phyloP scores from a whole-genome alignment of 2,329 filamentous ascomycete species.

The Mycocentrospora acerina region DNA sequence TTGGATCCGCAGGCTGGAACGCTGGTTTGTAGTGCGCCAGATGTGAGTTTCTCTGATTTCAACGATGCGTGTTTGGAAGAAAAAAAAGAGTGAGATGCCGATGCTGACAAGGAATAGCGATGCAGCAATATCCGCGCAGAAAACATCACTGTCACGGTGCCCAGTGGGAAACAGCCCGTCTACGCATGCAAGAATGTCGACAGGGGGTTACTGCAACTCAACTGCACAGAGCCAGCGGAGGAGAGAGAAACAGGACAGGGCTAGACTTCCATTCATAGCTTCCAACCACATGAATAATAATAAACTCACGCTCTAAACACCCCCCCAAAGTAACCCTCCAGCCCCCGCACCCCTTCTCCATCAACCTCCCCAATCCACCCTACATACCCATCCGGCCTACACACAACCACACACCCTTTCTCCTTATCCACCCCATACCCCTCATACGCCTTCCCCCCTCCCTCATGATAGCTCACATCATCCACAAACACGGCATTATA shows the following conservation, averaged over 20 bases:
- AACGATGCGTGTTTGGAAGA: no score
- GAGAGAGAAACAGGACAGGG: conserved; percentile 1
- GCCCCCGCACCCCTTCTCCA: conserved; percentile 26
- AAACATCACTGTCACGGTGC: conserved; percentile 8
- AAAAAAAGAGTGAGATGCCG: no score
- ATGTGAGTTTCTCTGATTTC: no score
- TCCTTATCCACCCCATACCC: conserved; percentile 60
- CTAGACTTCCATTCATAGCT: no score
- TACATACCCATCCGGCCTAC: conserved; percentile 70
- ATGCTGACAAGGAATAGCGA: no score
- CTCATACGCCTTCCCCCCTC: conserved; percentile 52
- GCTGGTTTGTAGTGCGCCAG: conserved; percentile 35
- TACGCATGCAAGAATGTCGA: conserved; percentile 11
- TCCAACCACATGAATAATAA: not conserved
- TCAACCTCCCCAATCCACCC: conserved; percentile 46
- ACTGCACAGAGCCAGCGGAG: conserved; percentile 3
- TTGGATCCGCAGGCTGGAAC: conserved; percentile 34
- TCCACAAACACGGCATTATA: conserved; percentile 51
- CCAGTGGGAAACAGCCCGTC: conserved; percentile 3
- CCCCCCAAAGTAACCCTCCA: conserved; percentile 36
- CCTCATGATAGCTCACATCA: conserved; percentile 48
- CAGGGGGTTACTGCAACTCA: not conserved
- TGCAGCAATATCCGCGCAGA: conserved; percentile 11
- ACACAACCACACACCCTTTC: conserved; percentile 59
- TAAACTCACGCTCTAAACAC: conserved; percentile 25